Evolutionary conservation across 148 eudicot genomes (phyloP), one percentile per base, ranked within the genome.

Genomic region (Silene conica): DNA sequence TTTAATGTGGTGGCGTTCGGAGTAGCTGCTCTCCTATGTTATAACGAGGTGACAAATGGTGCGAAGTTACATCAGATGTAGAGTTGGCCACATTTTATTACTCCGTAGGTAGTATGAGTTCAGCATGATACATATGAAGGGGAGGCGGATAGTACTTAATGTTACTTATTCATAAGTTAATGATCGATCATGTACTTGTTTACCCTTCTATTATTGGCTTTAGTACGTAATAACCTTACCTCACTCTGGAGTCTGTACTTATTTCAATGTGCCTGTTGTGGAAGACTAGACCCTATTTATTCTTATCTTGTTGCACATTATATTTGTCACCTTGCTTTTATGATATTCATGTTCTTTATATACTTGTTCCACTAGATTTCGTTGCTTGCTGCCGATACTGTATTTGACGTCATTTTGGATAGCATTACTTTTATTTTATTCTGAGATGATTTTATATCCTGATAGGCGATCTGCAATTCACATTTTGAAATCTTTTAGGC

Each of bases 251-350:
- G 13, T 48, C 12, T 48, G 52, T 10, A 48, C 52, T 48, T 48
- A 15, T 13, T 9, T 48, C 54, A 5, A 14, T 48, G 14, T 48
- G 13, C 54, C 54, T 48, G 54, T 38, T 72, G 41, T 59, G 48
- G 4, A 25, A 50, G 16, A 19, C 54, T 67, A 69, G 73, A 48
- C n/a, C 69, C 63, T 67, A 41, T 50, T 50, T 74, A 34, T 74
- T 46, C 63, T 64, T 23, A 54, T 63, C 77, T 52, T 22, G 11
- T 74, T 63, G 63, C 52, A 63, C 28, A 64, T 50, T 50, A 41
- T 58, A 5, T 46, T 19, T 78, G 73, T 54, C 74, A 20, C 8
- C 63, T 21, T 73, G 41, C 77, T 65, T 65, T 65, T 64, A 52
- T 52, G 14, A 48, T 54, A 55, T 74, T 63, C 69, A 57, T 48